phyloP scores from a whole-genome alignment of 2,329 filamentous ascomycete species.

The Lasiodiplodia theobromae region DNA sequence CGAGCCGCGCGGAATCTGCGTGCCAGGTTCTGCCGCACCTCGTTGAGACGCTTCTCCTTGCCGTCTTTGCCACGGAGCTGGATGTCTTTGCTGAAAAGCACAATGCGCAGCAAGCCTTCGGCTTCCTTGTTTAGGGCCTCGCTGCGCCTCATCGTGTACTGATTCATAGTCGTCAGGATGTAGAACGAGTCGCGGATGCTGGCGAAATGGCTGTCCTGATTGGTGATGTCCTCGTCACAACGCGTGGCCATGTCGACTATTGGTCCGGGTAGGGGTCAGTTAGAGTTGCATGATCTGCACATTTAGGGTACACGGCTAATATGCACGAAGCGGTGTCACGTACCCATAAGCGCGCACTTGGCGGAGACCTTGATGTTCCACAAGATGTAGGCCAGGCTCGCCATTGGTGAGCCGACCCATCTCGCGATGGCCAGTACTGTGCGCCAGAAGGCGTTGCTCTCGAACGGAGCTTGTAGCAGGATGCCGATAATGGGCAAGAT shows the following conservation, averaged over 20 bases:
- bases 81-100: conserved; percentile 51
- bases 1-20: conserved; percentile 51
- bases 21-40: conserved; percentile 47
- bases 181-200: conserved; percentile 54
- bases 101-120: conserved; percentile 50
- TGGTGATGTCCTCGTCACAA: conserved; percentile 39
- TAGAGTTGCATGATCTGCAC: neutral
- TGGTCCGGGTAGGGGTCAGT: neutral
- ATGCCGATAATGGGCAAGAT: conserved; percentile 49
- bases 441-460: conserved; percentile 47
- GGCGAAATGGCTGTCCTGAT: conserved; percentile 43
- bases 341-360: conserved; percentile 47
- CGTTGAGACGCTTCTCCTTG: conserved; percentile 40
- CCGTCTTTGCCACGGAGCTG: conserved; percentile 38
- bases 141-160: conserved; percentile 46
- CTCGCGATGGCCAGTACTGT: conserved; percentile 46
- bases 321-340: neutral
- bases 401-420: conserved; percentile 50
- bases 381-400: conserved; percentile 46
- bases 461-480: conserved; percentile 50
- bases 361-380: conserved; percentile 52
- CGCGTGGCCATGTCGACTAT: conserved; percentile 47
- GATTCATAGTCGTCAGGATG: conserved; percentile 54
- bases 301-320: neutral
- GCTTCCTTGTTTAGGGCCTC: conserved; percentile 41